Percentiles rank a stretch among this genome's conserved stretches.
Conservation (phyloP, 306 rosid genomes). For the Dryas octopetala region DNA sequence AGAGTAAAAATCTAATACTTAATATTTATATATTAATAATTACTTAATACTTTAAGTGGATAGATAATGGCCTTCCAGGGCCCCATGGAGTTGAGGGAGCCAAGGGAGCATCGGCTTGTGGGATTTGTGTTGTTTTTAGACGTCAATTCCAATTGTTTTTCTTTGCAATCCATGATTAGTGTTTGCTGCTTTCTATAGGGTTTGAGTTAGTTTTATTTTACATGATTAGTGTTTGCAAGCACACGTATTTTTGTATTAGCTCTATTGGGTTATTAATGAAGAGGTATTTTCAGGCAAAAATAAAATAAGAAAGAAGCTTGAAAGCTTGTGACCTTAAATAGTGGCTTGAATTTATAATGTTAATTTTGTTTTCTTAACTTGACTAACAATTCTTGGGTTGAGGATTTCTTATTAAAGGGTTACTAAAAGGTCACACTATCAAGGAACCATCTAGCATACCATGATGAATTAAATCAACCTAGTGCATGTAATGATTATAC, state of each 20-base stretch:
- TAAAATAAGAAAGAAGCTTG: too few relatives aligned
- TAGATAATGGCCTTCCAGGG: too few relatives aligned
- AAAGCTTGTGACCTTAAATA: not conserved
- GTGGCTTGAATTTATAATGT: constrained; percentile 12
- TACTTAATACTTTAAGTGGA: too few relatives aligned
- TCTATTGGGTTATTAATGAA: not conserved
- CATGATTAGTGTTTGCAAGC: not conserved
- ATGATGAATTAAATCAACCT: not conserved
- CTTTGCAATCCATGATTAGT: not conserved
- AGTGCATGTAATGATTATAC: not conserved
- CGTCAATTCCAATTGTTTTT: constrained; percentile 1
- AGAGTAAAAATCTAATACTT: too few relatives aligned
- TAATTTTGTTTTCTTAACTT: not conserved
- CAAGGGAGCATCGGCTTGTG: constrained; percentile 7
- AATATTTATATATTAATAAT: too few relatives aligned
- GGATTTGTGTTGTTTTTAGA: not conserved
- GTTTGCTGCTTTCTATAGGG: not conserved
- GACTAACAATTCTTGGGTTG: not conserved
- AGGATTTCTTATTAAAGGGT: too few relatives aligned
- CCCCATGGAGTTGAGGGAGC: too few relatives aligned
- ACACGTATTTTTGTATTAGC: not conserved
- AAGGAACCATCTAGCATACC: too few relatives aligned
- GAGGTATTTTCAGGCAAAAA: too few relatives aligned
- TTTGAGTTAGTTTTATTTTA: not conserved
- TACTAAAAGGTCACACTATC: too few relatives aligned